Conservation (phyloP, 345 rosid genomes). For the Viola odorata region DNA sequence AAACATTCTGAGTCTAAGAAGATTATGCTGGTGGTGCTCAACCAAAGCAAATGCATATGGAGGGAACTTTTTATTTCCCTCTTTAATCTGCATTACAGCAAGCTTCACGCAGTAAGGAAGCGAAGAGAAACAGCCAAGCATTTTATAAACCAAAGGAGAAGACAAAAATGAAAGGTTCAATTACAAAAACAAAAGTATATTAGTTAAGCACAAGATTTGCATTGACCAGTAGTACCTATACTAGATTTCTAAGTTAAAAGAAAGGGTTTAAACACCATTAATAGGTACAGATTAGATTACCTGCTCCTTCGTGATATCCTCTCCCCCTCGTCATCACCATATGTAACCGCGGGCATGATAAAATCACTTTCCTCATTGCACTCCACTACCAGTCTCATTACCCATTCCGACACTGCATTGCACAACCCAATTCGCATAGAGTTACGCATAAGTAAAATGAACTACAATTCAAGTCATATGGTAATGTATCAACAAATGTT, state of each 20-base stretch:
- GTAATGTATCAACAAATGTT: too few species aligned
- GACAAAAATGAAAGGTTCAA: not conserved
- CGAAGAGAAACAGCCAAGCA: not conserved
- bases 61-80: conserved; percentile 39
- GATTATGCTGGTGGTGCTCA: conserved; percentile 53
- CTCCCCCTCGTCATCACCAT: conserved; percentile 45
- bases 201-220: too few species aligned
- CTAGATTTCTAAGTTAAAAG: too few species aligned
- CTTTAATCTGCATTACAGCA: conserved; percentile 48
- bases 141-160: not conserved
- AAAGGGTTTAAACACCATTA: too few species aligned
- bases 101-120: too few species aligned
- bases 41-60: conserved; percentile 86
- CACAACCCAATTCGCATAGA: not conserved
- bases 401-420: conserved; percentile 50
- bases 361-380: conserved; percentile 75
- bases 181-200: too few species aligned
- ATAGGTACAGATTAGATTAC: conserved; percentile 24
- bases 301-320: conserved; percentile 59
- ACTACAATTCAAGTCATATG: too few species aligned
- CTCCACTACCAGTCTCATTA: conserved; percentile 60
- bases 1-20: conserved; percentile 81
- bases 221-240: too few species aligned
- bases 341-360: conserved; percentile 52
- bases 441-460: too few species aligned